Base-by-base conservation (phyloP, 1,284 basidiomycete species). In the Malassezia equina region DNA sequence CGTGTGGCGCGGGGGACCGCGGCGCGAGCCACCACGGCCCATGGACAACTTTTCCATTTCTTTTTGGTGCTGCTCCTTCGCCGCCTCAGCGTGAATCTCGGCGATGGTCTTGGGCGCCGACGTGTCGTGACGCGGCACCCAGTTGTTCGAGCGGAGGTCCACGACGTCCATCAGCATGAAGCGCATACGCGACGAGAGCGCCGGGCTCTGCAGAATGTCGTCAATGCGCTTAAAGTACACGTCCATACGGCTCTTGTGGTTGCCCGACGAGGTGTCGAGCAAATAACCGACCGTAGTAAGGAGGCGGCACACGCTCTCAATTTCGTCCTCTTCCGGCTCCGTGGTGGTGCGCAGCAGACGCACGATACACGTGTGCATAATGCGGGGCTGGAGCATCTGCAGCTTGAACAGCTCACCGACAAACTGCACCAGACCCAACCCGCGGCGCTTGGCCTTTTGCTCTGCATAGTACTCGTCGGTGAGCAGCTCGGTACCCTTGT, bases 341-440 rank as follows among this genome's bases (percentile, higher is more conserved):
- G 88, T 84, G 55, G 91, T 86, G 73, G 95, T 94, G 60, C 84
- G 82, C 24, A 96, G 80, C 7, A 96, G 81, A 77, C 90, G 90
- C 81, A 90, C 88, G 74, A 96, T 84, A 79, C 91, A 96, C 73
- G 89, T 84, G 77, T 90, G 86, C 85, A 98, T 95, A 77, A 93
- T 91, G 63, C 86, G 83, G 77, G 89, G 87, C 42, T 87, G 89
- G 51, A 94, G 79, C 88, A 94, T 93, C 76, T 86, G 85, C 33
- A 95, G 80, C 79, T 95, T 95, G 85, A 90, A 96, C 55, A 96
- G 80, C 78, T 96, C 91, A 69, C 93, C 91, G 63, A 96, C 94
- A 78, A 98, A 94, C 75, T 88, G 88, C 76, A 96, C 88, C 59
- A 96, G 82, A 80, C 93, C 93, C 23, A 96, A 84, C 76, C 91